Percentiles rank a stretch among this genome's conserved stretches.
Conservation (phyloP, 202 grass and related monocot species). For the Carex arenaria region DNA sequence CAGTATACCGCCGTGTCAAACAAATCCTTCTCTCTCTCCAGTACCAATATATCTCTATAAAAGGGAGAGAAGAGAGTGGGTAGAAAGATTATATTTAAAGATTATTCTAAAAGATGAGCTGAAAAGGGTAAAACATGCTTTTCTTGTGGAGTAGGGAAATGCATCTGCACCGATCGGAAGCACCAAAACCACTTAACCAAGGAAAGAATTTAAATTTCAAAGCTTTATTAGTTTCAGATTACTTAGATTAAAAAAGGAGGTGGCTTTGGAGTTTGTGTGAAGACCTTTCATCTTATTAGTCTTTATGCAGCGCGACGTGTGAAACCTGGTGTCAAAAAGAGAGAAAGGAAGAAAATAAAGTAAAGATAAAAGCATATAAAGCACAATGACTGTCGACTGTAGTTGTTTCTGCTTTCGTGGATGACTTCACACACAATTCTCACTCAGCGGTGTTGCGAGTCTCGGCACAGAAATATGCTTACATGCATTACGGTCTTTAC, state of each 20-base stretch:
- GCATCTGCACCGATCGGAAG: conserved; percentile 16
- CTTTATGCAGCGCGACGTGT: conserved; percentile 2
- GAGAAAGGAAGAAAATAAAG: neutral
- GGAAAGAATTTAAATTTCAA: conserved; percentile 41
- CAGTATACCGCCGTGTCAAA: neutral
- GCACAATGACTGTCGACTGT: neutral
- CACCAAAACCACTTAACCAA: conserved; percentile 43
- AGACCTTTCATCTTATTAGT: conserved; percentile 24
- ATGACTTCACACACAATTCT: neutral
- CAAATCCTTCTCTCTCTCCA: neutral
- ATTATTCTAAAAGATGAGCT: neutral
- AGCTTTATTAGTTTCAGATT: neutral
- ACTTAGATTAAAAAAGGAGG: conserved; percentile 12
- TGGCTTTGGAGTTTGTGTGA: conserved; percentile 31
- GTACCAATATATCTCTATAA: neutral
- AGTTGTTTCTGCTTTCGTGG: neutral
- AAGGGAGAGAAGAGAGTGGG: conserved; percentile 4
- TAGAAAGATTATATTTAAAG: conserved; percentile 12
- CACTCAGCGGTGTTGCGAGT: neutral
- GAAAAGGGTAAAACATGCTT: conserved; percentile 46
- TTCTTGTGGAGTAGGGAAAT: conserved; percentile 69
- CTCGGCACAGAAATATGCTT: neutral
- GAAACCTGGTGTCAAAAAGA: conserved; percentile 22
- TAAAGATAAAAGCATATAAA: neutral
- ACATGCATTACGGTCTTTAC: neutral